phyloP scores from a whole-genome alignment of 2,329 filamentous ascomycete species.

The Phyllosticta citriasiana region DNA sequence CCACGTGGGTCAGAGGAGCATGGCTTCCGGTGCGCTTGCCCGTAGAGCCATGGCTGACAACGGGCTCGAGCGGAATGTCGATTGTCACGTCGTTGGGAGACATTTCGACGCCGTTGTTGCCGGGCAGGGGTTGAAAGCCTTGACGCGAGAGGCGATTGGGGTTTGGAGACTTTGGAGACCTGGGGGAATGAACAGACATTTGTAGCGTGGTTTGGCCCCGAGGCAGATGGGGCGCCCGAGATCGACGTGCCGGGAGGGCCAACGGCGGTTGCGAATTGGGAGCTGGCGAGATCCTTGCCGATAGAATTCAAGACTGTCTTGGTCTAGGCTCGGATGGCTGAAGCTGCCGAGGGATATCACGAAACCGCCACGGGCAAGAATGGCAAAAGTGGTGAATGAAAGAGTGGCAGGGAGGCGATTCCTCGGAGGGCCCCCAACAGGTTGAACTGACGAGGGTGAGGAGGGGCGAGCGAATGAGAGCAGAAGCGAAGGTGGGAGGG shows the following conservation, averaged over 20 bases:
- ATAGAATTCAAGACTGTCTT: not conserved
- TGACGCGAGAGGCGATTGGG: constrained; percentile 20
- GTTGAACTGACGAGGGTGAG: not conserved
- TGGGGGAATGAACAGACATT: constrained; percentile 16
- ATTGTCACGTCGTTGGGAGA: constrained; percentile 44
- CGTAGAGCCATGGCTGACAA: constrained; percentile 39
- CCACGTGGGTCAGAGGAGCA: constrained; percentile 21
- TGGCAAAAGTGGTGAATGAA: not conserved
- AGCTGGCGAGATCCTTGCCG: not conserved
- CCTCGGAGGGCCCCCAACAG: not conserved
- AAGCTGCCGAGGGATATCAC: not conserved
- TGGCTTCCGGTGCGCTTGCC: constrained; percentile 29
- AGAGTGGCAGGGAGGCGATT: not conserved
- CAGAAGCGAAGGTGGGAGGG: not conserved
- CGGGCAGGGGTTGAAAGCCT: constrained; percentile 26
- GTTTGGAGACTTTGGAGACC: constrained; percentile 8
- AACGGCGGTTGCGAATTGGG: not conserved
- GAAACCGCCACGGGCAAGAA: not conserved
- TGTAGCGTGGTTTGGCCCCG: not conserved
- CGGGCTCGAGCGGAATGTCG: constrained; percentile 51
- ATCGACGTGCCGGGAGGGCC: not conserved
- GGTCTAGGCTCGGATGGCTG: not conserved
- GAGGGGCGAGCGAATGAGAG: not conserved
- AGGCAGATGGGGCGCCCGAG: not conserved
- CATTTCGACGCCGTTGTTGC: constrained; percentile 28